Evolutionary conservation across 2,329 filamentous ascomycete genomes (phyloP).

Genomic region (Metarhizium album): DNA sequence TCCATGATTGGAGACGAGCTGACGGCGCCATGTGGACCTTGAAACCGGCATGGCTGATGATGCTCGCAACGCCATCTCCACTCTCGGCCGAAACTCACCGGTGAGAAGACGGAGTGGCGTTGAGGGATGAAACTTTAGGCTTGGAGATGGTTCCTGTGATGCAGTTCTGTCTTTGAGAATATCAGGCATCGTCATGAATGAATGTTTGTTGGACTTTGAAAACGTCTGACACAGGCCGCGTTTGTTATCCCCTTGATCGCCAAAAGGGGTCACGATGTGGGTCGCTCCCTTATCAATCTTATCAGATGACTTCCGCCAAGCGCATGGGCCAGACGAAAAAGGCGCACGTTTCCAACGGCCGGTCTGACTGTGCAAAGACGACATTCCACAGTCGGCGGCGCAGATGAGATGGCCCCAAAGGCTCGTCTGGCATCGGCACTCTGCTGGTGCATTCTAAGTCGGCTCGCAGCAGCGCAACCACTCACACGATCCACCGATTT

Average conservation of each 20-base stretch:
- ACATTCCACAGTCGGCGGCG: neutral
- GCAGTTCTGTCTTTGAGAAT: too few relatives aligned
- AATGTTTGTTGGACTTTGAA: neutral
- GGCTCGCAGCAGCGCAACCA: neutral
- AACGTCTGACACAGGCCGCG: neutral
- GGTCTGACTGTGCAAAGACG: neutral
- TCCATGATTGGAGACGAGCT: constrained; percentile 14
- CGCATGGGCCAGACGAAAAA: neutral
- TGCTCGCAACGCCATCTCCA: constrained; percentile 14
- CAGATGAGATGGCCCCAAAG: constrained; percentile 4
- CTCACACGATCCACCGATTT: neutral
- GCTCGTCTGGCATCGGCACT: constrained; percentile 5
- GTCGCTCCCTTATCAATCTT: constrained; percentile 1
- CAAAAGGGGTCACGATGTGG: neutral
- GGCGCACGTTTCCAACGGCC: neutral
- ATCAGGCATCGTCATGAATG: neutral
- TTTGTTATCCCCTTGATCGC: neutral
- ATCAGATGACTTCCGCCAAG: constrained; percentile 1
- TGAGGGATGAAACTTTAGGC: constrained; percentile 17
- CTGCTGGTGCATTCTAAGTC: constrained; percentile 2
- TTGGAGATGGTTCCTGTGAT: constrained; percentile 13
- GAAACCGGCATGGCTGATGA: constrained; percentile 18
- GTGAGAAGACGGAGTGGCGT: constrained; percentile 12
- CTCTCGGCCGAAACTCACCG: constrained; percentile 10
- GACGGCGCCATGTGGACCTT: constrained; percentile 3